Base-by-base conservation (phyloP, 2,329 filamentous ascomycete genomes). In the Chaetomiaceae sp. region DNA sequence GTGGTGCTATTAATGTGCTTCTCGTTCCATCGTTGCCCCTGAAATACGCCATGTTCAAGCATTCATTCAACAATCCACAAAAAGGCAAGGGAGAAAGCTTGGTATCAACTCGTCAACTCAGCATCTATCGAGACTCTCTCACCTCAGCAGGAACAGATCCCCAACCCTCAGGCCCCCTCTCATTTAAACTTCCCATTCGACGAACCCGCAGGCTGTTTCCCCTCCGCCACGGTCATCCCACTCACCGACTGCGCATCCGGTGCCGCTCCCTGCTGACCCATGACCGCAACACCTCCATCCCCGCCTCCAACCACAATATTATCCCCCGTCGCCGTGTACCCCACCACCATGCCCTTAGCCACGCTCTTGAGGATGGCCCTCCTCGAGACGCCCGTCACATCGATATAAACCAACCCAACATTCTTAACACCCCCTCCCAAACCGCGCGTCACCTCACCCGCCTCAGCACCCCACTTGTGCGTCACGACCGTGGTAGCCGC, bases 321-420 rank as follows among this genome's bases (percentile, higher is more conserved):
- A 61, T 89, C 81, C 2, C 87, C 88, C 34, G 85, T 85, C 54
- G 83, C 81, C 45, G 92, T 88, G 60, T 84, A 84, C 33, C 89
- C 89, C 5, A 95, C 84, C 0, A 95, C 85, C 94, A 99, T 97
- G 37, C 94, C 91, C 75, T 95, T 96, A 19, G 91, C 94, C 1
- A 97, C 94, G 38, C 87, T 89, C 76, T 96, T 99, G 67, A 99
- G 81, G 39, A 99, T 83, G 0, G 94, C 94, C 57, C 85, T 83
- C 38, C 94, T 80, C 51, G 89, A 95, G 1, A 99, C 94, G 33
- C 94, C 94, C 0, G 91, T 87, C 1, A 95, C 92, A 64, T 99
- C 94, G 56, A 99, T 96, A 68, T 99, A 99, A 29, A 99, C 94
- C 25, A 99, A 78, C 6, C 91, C 94, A 7, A 97, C 94, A 61